A percentile compares a stretch with the other conserved stretches of the same genome.
Conservation (phyloP, 257 asterid genomes). For the Vinca minor region DNA sequence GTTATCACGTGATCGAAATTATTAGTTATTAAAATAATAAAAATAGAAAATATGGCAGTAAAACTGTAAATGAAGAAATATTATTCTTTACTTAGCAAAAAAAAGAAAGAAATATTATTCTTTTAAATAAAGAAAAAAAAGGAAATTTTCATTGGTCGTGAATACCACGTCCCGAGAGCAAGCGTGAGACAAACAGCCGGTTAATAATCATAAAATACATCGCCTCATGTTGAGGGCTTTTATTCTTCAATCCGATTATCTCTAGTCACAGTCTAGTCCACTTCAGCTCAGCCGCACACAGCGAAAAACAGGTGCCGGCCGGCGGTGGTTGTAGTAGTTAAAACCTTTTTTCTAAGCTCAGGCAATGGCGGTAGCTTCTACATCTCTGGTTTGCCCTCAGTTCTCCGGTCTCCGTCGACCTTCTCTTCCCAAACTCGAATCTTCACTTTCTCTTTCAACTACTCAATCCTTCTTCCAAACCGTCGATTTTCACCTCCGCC, state of each 20-base stretch:
- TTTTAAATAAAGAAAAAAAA: too few species aligned
- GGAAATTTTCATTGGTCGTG: not conserved
- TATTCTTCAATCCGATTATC: not conserved
- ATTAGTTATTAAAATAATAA: too few species aligned
- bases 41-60: too few species aligned
- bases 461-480: constrained; percentile 44
- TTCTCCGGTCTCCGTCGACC: constrained; percentile 66
- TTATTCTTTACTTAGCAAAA: too few species aligned
- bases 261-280: not conserved
- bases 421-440: constrained; percentile 45
- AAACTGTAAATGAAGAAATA: too few species aligned
- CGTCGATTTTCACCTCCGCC: constrained; percentile 48
- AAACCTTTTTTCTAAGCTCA: too few species aligned
- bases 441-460: constrained; percentile 33
- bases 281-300: not conserved
- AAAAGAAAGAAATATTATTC: too few species aligned
- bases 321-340: not conserved
- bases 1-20: too few species aligned
- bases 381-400: constrained; percentile 32
- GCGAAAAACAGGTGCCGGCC: not conserved
- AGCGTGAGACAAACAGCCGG: not conserved
- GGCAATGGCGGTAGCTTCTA: constrained; percentile 31
- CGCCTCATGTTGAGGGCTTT: not conserved
- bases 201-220: not conserved
- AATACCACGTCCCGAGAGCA: not conserved